Conservation (phyloP, 176 grass and related monocot genomes). For the Metroxylon sagu region DNA sequence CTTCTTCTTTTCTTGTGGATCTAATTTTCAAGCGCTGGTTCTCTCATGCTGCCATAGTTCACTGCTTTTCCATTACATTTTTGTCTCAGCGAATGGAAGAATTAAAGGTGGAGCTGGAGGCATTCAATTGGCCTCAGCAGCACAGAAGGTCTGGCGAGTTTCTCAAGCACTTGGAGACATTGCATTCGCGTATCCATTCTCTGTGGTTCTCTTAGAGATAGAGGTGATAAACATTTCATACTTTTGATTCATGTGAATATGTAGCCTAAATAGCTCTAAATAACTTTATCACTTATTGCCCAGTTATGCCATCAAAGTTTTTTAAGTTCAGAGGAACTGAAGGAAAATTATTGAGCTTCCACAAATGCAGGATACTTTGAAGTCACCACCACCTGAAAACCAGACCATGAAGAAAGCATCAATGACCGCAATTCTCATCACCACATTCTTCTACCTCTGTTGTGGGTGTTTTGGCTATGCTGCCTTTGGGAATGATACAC, state of each 20-base stretch:
- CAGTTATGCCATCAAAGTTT: no score
- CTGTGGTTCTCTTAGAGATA: slow-evolving; percentile 64
- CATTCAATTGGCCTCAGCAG: slow-evolving; percentile 14
- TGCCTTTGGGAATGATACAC: slow-evolving; percentile 55
- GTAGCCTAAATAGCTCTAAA: no score
- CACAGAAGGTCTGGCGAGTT: slow-evolving; percentile 53
- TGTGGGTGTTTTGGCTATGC: slow-evolving; percentile 90
- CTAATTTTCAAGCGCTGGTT: no score
- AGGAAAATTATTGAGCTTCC: no score
- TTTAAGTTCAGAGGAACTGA: no score
- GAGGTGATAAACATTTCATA: slow-evolving; percentile 24
- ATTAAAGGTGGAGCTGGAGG: slow-evolving; percentile 61
- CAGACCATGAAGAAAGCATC: slow-evolving; percentile 79
- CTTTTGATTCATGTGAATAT: neutral
- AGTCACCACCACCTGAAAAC: slow-evolving; percentile 62
- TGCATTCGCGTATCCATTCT: slow-evolving; percentile 49
- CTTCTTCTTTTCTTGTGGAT: no score
- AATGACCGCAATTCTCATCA: slow-evolving; percentile 46
- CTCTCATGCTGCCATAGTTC: no score
- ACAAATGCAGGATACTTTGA: slow-evolving; percentile 46
- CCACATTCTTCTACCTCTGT: slow-evolving; percentile 82
- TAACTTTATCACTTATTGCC: no score
- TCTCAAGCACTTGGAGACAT: slow-evolving; percentile 62
- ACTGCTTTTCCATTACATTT: neutral
- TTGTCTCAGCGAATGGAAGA: slow-evolving; percentile 38